A percentile compares a stretch with the other conserved stretches of the same genome.
Conservation (phyloP, 2,329 filamentous ascomycete species). For the Alternaria metachromatica region DNA sequence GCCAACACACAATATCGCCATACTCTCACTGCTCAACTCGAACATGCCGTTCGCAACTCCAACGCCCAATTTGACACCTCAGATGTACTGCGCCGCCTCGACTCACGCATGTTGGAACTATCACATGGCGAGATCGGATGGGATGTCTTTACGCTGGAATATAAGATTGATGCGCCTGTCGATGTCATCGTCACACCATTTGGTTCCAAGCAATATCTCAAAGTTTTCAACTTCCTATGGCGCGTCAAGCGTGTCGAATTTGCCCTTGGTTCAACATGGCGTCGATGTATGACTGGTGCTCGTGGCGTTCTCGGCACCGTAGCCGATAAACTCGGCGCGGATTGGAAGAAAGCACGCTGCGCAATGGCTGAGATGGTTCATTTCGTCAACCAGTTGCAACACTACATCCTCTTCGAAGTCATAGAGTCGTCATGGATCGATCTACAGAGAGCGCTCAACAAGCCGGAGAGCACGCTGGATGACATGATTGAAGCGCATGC, state of each 20-base stretch:
- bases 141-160: slow-evolving; percentile 99
- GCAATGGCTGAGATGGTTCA: slow-evolving; percentile 97
- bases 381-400: slow-evolving; percentile 95
- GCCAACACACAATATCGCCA: slow-evolving; percentile 97
- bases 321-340: slow-evolving; percentile 73
- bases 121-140: slow-evolving; percentile 97
- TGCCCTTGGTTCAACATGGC: slow-evolving; percentile 87
- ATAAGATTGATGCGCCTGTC: slow-evolving; percentile 95
- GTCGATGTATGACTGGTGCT: slow-evolving; percentile 92
- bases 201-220: slow-evolving; percentile 94
- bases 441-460: slow-evolving; percentile 80
- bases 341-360: slow-evolving; percentile 91
- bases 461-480: slow-evolving; percentile 89
- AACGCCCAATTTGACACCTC: slow-evolving; percentile 95
- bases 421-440: slow-evolving; percentile 96
- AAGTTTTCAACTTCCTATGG: slow-evolving; percentile 99
- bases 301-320: slow-evolving; percentile 85
- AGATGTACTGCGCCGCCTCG: slow-evolving; percentile 87
- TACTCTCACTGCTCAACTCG: slow-evolving; percentile 94
- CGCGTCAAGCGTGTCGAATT: slow-evolving; percentile 98
- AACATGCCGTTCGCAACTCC: slow-evolving; percentile 95
- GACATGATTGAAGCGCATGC: slow-evolving; percentile 93
- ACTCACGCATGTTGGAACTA: slow-evolving; percentile 97
- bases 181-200: slow-evolving; percentile 97
- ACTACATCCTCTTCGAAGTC: slow-evolving; percentile 98